Evolutionary conservation across 257 asterid genomes (phyloP), one percentile per base, ranked within the genome.

Genomic region (Jacaranda mimosifolia): DNA sequence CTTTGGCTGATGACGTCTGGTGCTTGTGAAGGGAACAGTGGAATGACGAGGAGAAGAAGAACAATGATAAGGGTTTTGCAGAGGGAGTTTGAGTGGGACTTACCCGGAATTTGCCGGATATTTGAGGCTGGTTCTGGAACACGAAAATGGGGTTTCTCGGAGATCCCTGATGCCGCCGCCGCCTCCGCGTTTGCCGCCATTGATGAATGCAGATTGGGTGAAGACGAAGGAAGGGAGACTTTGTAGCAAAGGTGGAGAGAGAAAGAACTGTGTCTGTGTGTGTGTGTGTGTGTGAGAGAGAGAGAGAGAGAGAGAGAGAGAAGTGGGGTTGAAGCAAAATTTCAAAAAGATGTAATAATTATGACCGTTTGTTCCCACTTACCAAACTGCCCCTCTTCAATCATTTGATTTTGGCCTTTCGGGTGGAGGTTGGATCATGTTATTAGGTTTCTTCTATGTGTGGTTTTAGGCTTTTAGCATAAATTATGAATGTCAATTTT

Each of bases 1-100:
- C 58, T 75, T 43, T 84, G 84, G 51, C 70, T 81, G 76, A 90
- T 71, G 86, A 89, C 90, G 15, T 80, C 92, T 2, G 97, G 97
- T 17, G 97, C 90, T 85, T 88, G 91, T 13, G 97, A 86, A 36
- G 97, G 97, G 74, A 92, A 90, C 1, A 89, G 76, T 9, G 96
- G 96, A 69, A 92, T 77, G 70, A 78, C 72, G 42, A 91, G 85
- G 77, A 94, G 84, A 67, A 89, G 85, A 63, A 83, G 15, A 39
- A 89, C 51, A 56, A 89, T 42, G 55, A 83, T 26, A 7, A 87
- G 72, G 79, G 93, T 81, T 77, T 92, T 90, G 80, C 74, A 83
- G 74, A 88, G 75, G 42, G 82, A 43, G 84, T 77, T 81, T 42
- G 91, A 84, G 76, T 77, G 79, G 60, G 90, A 85, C 91, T 90